Evolutionary conservation across 495 filamentous ascomycete species (phyloP).

Genomic region (Melanomma pulvis-pyrius): DNA sequence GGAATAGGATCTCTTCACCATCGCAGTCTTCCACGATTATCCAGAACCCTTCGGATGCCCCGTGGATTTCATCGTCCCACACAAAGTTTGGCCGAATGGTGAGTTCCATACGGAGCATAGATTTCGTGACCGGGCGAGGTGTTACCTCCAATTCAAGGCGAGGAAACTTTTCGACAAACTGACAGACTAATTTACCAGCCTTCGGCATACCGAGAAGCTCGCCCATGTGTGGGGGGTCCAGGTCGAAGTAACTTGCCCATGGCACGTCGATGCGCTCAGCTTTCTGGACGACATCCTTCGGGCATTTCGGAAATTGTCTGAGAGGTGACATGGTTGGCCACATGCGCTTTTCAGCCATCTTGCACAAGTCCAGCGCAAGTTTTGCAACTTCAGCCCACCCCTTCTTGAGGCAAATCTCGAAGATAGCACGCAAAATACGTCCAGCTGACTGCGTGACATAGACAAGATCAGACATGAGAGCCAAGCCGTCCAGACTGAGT

Average conservation of each 20-base stretch:
- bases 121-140: constrained; percentile 91
- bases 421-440: constrained; percentile 91
- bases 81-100: constrained; percentile 94
- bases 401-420: constrained; percentile 94
- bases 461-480: constrained; percentile 97
- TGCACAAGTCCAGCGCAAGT: constrained; percentile 90
- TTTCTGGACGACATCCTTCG: constrained; percentile 84
- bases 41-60: constrained; percentile 90
- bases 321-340: constrained; percentile 98
- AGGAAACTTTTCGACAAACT: constrained; percentile 88
- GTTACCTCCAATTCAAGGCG: constrained; percentile 88
- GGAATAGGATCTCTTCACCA: constrained; percentile 92
- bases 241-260: constrained; percentile 90
- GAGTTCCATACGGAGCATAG: constrained; percentile 91
- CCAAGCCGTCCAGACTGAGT: constrained; percentile 89
- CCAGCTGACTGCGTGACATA: constrained; percentile 98
- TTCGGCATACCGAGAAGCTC: constrained; percentile 92
- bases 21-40: constrained; percentile 97
- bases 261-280: constrained; percentile 93
- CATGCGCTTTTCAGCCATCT: constrained; percentile 99
- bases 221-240: constrained; percentile 96
- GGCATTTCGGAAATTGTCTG: constrained; percentile 77
- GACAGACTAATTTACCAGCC: constrained; percentile 81
- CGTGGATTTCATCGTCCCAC: constrained; percentile 91
- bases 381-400: constrained; percentile 95